These are phyloP conservation scores for Trichosanthes truncata DNA, from an alignment of 306 rosid genomes.

Conservation along the genomic window DNA sequence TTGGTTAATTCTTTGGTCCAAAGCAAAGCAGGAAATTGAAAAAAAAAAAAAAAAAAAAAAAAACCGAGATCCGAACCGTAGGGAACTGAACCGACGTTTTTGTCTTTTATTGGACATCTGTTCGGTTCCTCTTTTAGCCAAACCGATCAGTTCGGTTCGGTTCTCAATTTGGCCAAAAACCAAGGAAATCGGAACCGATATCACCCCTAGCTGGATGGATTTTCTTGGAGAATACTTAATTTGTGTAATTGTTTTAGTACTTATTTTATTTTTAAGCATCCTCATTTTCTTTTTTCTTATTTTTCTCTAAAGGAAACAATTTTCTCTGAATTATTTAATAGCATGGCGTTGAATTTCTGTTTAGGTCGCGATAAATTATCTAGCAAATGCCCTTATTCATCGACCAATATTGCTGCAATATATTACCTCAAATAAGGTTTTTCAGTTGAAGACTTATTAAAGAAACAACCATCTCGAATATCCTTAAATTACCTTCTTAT, in stretches of 20 bases:
- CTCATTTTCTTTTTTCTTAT: not conserved
- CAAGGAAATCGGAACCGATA: no score
- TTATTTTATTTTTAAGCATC: not conserved
- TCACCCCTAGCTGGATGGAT: not conserved
- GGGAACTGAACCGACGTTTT: no score
- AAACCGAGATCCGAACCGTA: no score
- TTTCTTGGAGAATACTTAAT: not conserved
- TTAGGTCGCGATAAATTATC: slow-evolving; percentile 88
- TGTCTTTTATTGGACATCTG: no score
- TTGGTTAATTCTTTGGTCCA: no score
- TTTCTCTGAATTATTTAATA: not conserved
- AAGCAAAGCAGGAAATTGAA: no score
- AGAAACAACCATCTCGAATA: not conserved
- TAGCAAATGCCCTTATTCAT: slow-evolving; percentile 68
- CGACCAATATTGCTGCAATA: slow-evolving; percentile 58
- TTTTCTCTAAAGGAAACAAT: no score
- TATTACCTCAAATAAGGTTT: slow-evolving; percentile 61
- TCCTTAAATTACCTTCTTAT: not conserved
- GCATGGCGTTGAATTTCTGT: not conserved
- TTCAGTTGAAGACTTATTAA: not conserved
- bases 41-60: no score
- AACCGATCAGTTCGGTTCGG: no score
- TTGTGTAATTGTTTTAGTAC: not conserved
- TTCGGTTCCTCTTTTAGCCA: no score
- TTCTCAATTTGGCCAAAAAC: no score